A percentile compares a stretch with the other conserved stretches of the same genome.
Conservation (phyloP, 176 grass and related monocot genomes). For the Musa acuminata region DNA sequence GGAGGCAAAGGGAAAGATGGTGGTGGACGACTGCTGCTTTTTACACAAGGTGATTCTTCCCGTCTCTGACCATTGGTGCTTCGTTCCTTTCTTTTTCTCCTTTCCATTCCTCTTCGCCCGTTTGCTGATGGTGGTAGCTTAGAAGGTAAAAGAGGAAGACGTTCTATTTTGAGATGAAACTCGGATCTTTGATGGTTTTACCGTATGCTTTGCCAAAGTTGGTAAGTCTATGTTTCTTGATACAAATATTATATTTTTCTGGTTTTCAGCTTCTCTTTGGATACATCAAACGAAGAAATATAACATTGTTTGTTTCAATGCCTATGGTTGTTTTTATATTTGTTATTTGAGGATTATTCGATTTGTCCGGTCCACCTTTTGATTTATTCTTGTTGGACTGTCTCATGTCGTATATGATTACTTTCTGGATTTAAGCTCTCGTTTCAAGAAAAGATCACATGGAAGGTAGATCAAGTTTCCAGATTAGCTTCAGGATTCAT, state of each 20-base stretch:
- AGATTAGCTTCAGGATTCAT: no score
- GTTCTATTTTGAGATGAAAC: neutral
- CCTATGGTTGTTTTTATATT: no score
- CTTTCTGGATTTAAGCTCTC: neutral
- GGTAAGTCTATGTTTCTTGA: neutral
- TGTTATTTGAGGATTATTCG: neutral
- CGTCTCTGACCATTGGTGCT: no score
- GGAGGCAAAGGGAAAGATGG: neutral
- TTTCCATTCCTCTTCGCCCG: neutral
- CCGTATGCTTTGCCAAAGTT: neutral
- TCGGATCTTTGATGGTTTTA: neutral
- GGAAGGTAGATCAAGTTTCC: no score
- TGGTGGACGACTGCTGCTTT: conserved; percentile 6
- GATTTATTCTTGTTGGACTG: neutral
- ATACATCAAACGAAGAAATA: no score
- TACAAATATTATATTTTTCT: neutral
- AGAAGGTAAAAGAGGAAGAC: neutral
- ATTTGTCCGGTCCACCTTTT: neutral
- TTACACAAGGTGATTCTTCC: conserved; percentile 1
- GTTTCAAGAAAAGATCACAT: no score
- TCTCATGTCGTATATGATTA: neutral
- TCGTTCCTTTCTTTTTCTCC: no score
- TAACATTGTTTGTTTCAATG: neutral
- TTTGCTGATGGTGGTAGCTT: no score
- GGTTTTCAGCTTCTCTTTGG: neutral